Conservation (phyloP, 2,329 filamentous ascomycete genomes). For the Alternaria angustiovoidea region DNA sequence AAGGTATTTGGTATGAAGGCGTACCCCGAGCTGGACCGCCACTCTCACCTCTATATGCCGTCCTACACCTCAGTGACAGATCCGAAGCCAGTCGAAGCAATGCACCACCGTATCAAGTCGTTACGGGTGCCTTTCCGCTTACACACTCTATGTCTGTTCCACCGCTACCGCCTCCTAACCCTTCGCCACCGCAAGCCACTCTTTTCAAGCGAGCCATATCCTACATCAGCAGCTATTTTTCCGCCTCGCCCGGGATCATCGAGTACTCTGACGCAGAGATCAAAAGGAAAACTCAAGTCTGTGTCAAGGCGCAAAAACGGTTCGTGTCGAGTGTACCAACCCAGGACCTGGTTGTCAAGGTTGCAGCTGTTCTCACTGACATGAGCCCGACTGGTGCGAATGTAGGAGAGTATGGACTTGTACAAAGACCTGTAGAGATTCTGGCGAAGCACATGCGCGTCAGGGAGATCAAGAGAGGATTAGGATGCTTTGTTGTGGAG, state of each 20-base stretch:
- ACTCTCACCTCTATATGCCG: not conserved
- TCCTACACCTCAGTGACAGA: not conserved
- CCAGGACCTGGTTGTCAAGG: not conserved
- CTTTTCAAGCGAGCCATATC: not conserved
- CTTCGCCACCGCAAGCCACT: no score
- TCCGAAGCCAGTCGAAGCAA: not conserved
- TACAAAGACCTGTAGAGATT: not conserved
- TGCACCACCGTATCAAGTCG: not conserved
- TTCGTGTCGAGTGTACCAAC: no score
- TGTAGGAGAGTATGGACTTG: not conserved
- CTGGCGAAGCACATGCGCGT: constrained; percentile 16
- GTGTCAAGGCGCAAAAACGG: not conserved
- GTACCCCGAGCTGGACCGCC: not conserved
- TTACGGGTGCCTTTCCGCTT: not conserved
- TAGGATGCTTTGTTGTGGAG: not conserved
- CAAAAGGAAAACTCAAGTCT: not conserved
- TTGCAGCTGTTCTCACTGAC: constrained; percentile 3
- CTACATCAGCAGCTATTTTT: not conserved
- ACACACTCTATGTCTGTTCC: not conserved
- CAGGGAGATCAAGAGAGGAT: constrained; percentile 2
- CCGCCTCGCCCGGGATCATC: not conserved
- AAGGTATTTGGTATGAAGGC: not conserved
- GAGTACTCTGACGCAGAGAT: constrained; percentile 6
- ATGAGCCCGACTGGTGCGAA: no score
- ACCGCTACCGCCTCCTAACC: no score